Evolutionary conservation across 1,284 basidiomycete species (phyloP), one percentile per base, ranked within the genome.

Genomic region (Microbotryum scabiosae): DNA sequence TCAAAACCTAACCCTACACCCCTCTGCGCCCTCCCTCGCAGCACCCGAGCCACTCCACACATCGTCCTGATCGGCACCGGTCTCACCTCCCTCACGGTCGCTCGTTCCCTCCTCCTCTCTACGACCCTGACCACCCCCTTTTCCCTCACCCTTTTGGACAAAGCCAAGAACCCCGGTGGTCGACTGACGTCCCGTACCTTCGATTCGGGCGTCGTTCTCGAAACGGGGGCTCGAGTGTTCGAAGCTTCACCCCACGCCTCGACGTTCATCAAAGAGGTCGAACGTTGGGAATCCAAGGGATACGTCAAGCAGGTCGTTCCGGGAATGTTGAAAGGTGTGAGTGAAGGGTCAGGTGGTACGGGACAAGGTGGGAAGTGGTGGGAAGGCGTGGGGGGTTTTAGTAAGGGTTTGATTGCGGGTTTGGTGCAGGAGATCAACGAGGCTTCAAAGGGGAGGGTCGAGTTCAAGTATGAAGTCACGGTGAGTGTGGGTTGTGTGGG

Each of bases 121-220:
- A 53, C 52, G 9, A 25, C 52, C 12, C n/a, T 53, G 32, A 23
- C 41, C 7, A 44, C 52, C 25, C 52, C 52, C 18, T 23, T 53
- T 41, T 43, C 23, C 14, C 36, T 53, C 21, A 53, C 52, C 41
- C 36, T 53, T n/a, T 14, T 53, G 36, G 52, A 53, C 36, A 53
- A 53, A 26, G 52, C 52, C 21, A 43, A 41, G 23, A 23, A 43
- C 7, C 52, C 52, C 5, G 52, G 52, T 23, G 52, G 52, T 20
- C 36, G 52, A 4, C 36, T 53, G 9, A 53, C 52, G 1, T 25
- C 52, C 7, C 52, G 52, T 8, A 25, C 21, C 41, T 53, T 44
- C 36, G 52, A 53, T 5, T 53, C 52, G 12, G 52, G 52, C 36
- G 52, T 53, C 52, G 36, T 44, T 20, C 36, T 53, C 41, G 52